phyloP scores from a whole-genome alignment of 1,284 basidiomycete genomes.

The Cronartium quercuum region DNA sequence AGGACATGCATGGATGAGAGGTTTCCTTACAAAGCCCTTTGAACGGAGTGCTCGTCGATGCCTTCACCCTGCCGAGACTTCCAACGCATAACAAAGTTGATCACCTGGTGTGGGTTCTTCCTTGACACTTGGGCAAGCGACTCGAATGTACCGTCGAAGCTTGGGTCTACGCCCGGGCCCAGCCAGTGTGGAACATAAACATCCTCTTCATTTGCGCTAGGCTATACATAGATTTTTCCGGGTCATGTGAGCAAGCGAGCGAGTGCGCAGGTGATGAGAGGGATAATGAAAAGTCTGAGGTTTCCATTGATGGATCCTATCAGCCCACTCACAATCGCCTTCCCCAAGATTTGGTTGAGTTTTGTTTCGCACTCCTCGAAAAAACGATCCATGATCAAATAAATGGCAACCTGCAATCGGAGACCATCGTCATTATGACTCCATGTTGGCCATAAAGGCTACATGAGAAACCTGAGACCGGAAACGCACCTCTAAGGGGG shows the following conservation, averaged over 20 bases:
- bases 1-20: conserved; percentile 46
- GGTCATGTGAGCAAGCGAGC: background rate
- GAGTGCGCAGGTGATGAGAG: background rate
- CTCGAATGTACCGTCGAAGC: conserved; percentile 71
- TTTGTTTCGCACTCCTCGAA: conserved; percentile 40
- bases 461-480: background rate
- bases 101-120: conserved; percentile 72
- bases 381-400: conserved; percentile 39
- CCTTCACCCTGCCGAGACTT: conserved; percentile 66
- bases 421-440: background rate
- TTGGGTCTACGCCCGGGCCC: conserved; percentile 63
- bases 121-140: conserved; percentile 80
- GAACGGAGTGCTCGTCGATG: conserved; percentile 55
- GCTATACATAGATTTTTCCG: background rate
- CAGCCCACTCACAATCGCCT: conserved; percentile 36
- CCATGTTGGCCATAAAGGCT: background rate
- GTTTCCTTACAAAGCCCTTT: conserved; percentile 52
- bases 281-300: background rate
- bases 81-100: conserved; percentile 84
- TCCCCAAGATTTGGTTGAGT: conserved; percentile 32
- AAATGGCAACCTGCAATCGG: conserved; percentile 31
- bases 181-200: conserved; percentile 54
- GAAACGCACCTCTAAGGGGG: conserved; percentile 28
- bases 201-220: conserved; percentile 38
- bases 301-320: background rate